These are phyloP conservation scores for Hebeloma cylindrosporum DNA, from an alignment of 768 basidiomycete genomes.

Conservation along the genomic window DNA sequence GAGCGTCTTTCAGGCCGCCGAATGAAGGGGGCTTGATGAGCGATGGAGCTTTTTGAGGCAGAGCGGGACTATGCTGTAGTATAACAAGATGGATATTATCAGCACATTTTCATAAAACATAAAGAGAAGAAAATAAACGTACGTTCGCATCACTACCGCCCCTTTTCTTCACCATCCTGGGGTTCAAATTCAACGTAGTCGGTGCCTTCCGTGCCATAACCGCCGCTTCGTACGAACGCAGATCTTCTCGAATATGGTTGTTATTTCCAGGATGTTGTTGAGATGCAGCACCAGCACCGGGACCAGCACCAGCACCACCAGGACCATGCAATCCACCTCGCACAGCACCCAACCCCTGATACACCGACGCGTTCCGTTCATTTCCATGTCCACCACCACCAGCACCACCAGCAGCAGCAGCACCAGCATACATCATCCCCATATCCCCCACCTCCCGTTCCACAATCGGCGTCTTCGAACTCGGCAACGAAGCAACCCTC, in stretches of 20 bases:
- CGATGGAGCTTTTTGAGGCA: too few species aligned
- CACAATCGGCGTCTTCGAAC: constrained; percentile 60
- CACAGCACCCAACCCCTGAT: constrained; percentile 15
- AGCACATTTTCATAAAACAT: not conserved
- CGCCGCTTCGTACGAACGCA: constrained; percentile 73
- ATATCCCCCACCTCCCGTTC: constrained; percentile 26
- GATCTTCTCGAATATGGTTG: constrained; percentile 58
- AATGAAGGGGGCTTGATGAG: too few species aligned
- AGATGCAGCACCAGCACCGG: too few species aligned
- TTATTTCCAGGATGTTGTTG: too few species aligned
- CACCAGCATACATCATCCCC: constrained; percentile 9
- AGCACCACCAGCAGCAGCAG: constrained; percentile 12
- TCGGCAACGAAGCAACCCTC: constrained; percentile 68
- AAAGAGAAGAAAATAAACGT: constrained; percentile 2
- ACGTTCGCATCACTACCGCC: constrained; percentile 7
- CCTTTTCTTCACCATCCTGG: constrained; percentile 31
- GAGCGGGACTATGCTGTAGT: too few species aligned
- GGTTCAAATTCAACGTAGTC: constrained; percentile 54
- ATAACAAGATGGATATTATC: too few species aligned
- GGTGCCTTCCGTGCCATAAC: constrained; percentile 68
- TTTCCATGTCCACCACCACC: too few species aligned
- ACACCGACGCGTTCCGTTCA: too few species aligned
- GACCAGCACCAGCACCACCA: constrained; percentile 37
- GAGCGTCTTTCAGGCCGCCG: too few species aligned
- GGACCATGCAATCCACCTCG: constrained; percentile 20